These are phyloP conservation scores for Pythium monospermum DNA, from an alignment of 352 stramenopile genomes.

Conservation along the genomic window DNA sequence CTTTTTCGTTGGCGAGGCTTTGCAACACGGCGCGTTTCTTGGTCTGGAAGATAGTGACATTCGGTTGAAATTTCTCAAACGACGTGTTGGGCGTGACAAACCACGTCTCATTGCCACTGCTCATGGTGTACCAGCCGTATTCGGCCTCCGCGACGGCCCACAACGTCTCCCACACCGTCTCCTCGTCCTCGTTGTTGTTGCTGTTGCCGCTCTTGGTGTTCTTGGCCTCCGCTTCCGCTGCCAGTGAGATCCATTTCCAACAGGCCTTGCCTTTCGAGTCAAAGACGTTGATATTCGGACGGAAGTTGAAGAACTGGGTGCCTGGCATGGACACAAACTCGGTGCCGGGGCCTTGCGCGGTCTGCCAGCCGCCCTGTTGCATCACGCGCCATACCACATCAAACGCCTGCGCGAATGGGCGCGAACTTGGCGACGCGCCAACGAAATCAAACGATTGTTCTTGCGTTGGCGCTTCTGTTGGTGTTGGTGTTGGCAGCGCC, in stretches of 20 bases:
- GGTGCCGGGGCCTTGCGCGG: conserved; percentile 49
- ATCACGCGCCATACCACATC: conserved; percentile 40
- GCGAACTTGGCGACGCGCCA: conserved; percentile 23
- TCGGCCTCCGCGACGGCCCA: conserved; percentile 56
- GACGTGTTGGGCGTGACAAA: conserved; percentile 67
- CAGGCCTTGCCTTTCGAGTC: conserved; percentile 72
- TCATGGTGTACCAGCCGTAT: conserved; percentile 75
- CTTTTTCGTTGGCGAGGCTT: conserved; percentile 43
- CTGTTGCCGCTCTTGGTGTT: no score
- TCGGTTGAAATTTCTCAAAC: conserved; percentile 65
- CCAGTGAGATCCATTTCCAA: conserved; percentile 66
- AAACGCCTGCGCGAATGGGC: conserved; percentile 46
- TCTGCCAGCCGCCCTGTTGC: conserved; percentile 50
- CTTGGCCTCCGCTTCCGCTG: conserved; percentile 22
- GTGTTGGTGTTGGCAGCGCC: not conserved
- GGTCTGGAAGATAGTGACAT: conserved; percentile 78
- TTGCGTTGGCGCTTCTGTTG: not conserved
- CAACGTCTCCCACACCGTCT: conserved; percentile 52
- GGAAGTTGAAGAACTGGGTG: conserved; percentile 80
- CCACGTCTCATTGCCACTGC: conserved; percentile 60
- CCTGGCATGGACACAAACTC: conserved; percentile 72
- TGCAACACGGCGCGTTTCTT: conserved; percentile 71
- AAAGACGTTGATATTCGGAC: conserved; percentile 80
- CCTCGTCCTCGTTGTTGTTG: conserved; percentile 19
- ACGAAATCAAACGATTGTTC: conserved; percentile 3